Percentiles rank a stretch among this genome's conserved stretches.
Conservation (phyloP, 2,329 filamentous ascomycete genomes). For the Beauveria sp. region DNA sequence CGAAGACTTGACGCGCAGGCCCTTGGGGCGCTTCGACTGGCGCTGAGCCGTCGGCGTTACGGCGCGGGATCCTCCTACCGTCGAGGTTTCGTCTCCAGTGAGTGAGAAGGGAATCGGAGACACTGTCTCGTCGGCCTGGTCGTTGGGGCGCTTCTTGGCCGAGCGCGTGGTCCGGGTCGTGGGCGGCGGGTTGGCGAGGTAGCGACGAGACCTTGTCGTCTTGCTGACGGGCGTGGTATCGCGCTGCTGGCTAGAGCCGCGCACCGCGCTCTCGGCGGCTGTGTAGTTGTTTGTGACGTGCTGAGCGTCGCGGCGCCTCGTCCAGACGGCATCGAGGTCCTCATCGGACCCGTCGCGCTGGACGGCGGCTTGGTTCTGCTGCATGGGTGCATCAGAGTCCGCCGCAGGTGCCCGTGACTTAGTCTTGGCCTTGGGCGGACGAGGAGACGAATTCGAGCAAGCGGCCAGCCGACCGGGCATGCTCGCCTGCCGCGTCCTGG, state of each 20-base stretch:
- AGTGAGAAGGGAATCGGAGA: conserved; percentile 46
- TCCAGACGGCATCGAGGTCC: conserved; percentile 25
- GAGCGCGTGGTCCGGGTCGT: conserved; percentile 40
- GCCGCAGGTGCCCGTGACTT: conserved; percentile 14
- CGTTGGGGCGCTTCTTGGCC: conserved; percentile 44
- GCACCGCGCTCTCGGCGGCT: conserved; percentile 31
- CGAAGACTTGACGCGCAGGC: conserved; percentile 62
- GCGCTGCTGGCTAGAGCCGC: conserved; percentile 21
- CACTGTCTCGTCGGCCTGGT: conserved; percentile 44
- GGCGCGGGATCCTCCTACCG: conserved; percentile 48
- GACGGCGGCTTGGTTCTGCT: conserved; percentile 12
- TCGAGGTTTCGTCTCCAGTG: conserved; percentile 37
- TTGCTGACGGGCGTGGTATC: conserved; percentile 25
- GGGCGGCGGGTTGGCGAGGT: conserved; percentile 22
- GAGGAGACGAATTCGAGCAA: conserved; percentile 24
- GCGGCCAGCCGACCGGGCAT: conserved; percentile 33
- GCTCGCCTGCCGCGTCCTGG: conserved; percentile 21
- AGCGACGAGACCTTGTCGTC: conserved; percentile 29
- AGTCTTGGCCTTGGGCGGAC: conserved; percentile 17
- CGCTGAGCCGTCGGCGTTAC: conserved; percentile 50
- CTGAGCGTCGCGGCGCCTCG: conserved; percentile 29
- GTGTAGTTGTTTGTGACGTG: conserved; percentile 30
- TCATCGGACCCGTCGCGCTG: conserved; percentile 15
- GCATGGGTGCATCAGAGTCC: conserved; percentile 4
- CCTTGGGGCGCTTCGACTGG: conserved; percentile 51